Base-by-base conservation (phyloP, 2,329 filamentous ascomycete species). In the Cercospora sp. region DNA sequence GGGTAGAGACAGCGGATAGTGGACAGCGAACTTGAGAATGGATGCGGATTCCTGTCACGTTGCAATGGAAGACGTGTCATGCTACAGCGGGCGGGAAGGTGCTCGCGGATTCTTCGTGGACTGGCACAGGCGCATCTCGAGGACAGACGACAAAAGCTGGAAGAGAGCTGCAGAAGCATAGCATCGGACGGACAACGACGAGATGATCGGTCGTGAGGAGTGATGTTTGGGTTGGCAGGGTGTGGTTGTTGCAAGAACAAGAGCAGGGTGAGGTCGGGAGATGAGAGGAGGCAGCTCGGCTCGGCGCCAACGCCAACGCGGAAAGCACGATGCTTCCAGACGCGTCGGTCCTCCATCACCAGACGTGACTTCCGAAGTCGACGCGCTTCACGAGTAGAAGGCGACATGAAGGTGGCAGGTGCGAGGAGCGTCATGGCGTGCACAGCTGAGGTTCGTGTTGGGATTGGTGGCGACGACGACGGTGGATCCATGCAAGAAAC, bases 401-500 rank as follows among this genome's bases (percentile, higher is more conserved):
- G n/a, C 16, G 36, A n/a, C 36, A n/a, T 42, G 36, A 42, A 42
- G 5, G 18, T 23, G 42, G 42, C 36, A 61, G 30, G 59, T 28
- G 36, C 30, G 59, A 26, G 9, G 33, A 33, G 16, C 30, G 57
- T 59, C 30, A 36, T 26, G 62, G 51, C 62, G 16, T 61, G 59
- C 42, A 18, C 3, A 10, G 42, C 18, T 48, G 42, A 48, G 42
- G 42, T 10, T 16, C 36, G 7, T 5, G 12, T n/a, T 36, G 16
- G 33, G 33, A 1, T 2, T 40, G 33, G 33, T 40, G 33, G 33
- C 33, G 33, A 40, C 33, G 33, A 40, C 33, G 42, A 48, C 9
- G 26, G 59, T 61, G 59, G 59, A 45, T 45, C 33, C 59, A 23
- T 48, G 59, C 33, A 45, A 26, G 23, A 63, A 63, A 63, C 60